Base-by-base conservation (phyloP, 1,139 yeast species). In the Diutina ranongensis region DNA sequence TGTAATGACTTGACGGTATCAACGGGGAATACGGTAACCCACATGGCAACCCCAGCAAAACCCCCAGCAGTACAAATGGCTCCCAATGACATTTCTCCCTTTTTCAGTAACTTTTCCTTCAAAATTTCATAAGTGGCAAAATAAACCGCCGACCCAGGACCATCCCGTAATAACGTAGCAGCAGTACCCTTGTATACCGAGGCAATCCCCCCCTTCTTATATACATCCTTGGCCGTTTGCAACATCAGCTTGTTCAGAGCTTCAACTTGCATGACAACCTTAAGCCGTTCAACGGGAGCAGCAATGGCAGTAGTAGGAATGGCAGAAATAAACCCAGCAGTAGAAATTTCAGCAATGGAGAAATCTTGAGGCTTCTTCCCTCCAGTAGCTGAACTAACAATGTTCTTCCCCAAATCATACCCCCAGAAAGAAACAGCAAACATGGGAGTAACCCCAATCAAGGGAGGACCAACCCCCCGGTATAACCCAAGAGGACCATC, bases 401-500 rank as follows among this genome's bases (percentile, higher is more conserved):
- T 50, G 52, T 78, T 77, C 65, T 88, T 88, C 51, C 97, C 97
- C 47, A 87, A 71, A 58, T 88, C 97, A 65, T 92, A 92, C 59
- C 97, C 97, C 97, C 97, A 89, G 70, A 92, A 92, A 2, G 95
- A 85, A 32, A 92, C 94, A 10, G 97, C 97, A 69, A 92, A 92
- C 87, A 92, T 92, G 36, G 98, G 98, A 0, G 97, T 92, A 27
- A 92, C 97, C 31, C 98, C 98, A 27, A 85, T 63, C 46, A 92
- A 68, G 4, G 98, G 98, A 10, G 95, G 95, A 33, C 81, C 71
- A 27, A 86, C 95, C 49, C 95, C 95, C 55, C 92, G 67, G 64
- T 86, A 92, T 52, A 92, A 75, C 1, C 97, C 97, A 12, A 71
- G 58, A 15, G 78, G 75, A 1, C 95, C 95, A 51, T 85, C 89